Percentiles rank a stretch among this genome's conserved stretches.
Conservation (phyloP, 2,329 filamentous ascomycete species). For the Paecilomyces sp. region DNA sequence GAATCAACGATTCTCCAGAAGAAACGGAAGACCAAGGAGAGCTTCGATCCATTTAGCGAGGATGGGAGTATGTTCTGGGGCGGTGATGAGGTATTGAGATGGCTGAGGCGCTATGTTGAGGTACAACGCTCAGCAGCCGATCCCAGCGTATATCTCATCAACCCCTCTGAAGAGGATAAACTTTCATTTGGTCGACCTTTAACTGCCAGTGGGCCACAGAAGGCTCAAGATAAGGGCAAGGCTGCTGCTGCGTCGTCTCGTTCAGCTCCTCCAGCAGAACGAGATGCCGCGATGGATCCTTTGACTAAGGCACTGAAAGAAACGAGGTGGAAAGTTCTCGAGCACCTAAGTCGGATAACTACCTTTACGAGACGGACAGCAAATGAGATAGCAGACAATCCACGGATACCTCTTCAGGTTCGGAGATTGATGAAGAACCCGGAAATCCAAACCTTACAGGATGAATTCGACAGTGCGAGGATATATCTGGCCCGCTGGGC, state of each 20-base stretch:
- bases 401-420: conserved; percentile 82
- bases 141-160: conserved; percentile 82
- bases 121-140: conserved; percentile 82
- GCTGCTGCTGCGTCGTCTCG: conserved; percentile 32
- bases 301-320: conserved; percentile 91
- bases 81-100: conserved; percentile 87
- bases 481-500: conserved; percentile 95
- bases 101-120: conserved; percentile 76
- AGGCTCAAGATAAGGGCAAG: conserved; percentile 25
- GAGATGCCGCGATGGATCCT: conserved; percentile 79
- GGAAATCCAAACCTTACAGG: conserved; percentile 89
- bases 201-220: conserved; percentile 39
- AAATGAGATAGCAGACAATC: conserved; percentile 85
- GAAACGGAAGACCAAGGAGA: conserved; percentile 74
- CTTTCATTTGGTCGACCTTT: conserved; percentile 60
- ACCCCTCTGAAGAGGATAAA: conserved; percentile 78
- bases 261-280: conserved; percentile 25
- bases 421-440: conserved; percentile 78
- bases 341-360: conserved; percentile 95
- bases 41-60: conserved; percentile 83
- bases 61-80: conserved; percentile 86
- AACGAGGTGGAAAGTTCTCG: conserved; percentile 90
- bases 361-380: conserved; percentile 90
- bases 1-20: conserved; percentile 92
- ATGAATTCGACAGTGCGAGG: conserved; percentile 94